phyloP scores from a whole-genome alignment of 1,284 basidiomycete species.

The Trametes pubescens region DNA sequence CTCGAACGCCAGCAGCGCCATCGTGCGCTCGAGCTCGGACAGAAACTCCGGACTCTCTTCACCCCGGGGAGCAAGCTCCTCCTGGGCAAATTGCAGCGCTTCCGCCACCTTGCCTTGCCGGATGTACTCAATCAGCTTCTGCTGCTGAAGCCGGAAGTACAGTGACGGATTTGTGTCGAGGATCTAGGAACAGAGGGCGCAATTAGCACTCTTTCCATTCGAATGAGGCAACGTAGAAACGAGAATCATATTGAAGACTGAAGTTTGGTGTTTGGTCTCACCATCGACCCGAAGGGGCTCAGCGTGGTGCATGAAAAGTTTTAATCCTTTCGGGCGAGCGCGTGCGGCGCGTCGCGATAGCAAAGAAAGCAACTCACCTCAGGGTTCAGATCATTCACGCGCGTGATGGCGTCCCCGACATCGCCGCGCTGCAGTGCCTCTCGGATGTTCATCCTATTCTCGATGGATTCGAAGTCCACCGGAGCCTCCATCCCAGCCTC shows the following conservation, averaged over 20 bases:
- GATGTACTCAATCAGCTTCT: constrained; percentile 95
- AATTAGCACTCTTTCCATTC: constrained; percentile 26
- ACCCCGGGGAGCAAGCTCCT: constrained; percentile 92
- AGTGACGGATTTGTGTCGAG: constrained; percentile 91
- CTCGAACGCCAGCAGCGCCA: constrained; percentile 95
- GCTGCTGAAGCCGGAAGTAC: constrained; percentile 94
- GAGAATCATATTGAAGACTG: constrained; percentile 91
- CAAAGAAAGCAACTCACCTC: constrained; percentile 75
- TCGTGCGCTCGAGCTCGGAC: constrained; percentile 91
- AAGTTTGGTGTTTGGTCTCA: constrained; percentile 82
- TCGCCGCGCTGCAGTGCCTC: constrained; percentile 95
- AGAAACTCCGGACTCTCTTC: constrained; percentile 96
- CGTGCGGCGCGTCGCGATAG: constrained; percentile 14
- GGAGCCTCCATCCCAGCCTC: constrained; percentile 83
- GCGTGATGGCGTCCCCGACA: constrained; percentile 92
- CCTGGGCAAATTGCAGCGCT: constrained; percentile 91
- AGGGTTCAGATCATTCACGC: constrained; percentile 95
- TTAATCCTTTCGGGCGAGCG: constrained; percentile 72
- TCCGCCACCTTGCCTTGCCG: constrained; percentile 81
- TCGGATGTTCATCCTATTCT: constrained; percentile 93
- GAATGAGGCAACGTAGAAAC: constrained; percentile 31
- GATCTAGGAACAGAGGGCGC: constrained; percentile 64
- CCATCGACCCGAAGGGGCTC: constrained; percentile 79
- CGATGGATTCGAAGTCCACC: constrained; percentile 91
- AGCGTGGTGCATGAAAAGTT: constrained; percentile 99